These are phyloP conservation scores for Malus hybrid DNA, from an alignment of 331 rosid genomes.

Conservation along the genomic window DNA sequence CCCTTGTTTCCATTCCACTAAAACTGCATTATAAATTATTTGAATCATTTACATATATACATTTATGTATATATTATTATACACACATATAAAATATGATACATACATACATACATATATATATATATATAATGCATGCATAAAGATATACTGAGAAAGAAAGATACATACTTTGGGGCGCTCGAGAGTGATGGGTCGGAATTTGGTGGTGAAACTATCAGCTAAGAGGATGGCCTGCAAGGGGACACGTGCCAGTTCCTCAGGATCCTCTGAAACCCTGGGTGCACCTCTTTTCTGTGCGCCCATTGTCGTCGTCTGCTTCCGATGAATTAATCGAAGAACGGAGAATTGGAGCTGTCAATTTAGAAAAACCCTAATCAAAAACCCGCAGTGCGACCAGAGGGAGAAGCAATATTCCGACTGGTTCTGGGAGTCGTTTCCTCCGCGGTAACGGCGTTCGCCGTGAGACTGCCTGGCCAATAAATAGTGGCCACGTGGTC, in stretches of 20 bases:
- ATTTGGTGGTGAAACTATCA: conserved; percentile 82
- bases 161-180: conserved; percentile 67
- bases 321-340: background rate
- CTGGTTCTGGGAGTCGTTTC: background rate
- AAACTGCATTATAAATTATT: background rate
- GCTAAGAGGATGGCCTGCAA: conserved; percentile 88
- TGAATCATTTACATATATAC: background rate
- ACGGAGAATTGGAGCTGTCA: background rate
- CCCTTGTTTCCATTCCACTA: background rate
- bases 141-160: background rate
- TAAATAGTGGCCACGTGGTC: background rate
- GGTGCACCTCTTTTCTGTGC: conserved; percentile 58
- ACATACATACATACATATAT: background rate
- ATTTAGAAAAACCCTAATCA: conserved; percentile 15
- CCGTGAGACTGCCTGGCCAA: background rate
- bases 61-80: background rate
- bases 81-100: background rate
- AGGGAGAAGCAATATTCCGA: background rate
- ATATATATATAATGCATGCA: background rate
- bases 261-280: conserved; percentile 77
- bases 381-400: background rate
- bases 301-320: conserved; percentile 46
- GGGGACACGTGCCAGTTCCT: conserved; percentile 67
- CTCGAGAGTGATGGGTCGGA: conserved; percentile 94
- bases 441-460: background rate